Evolutionary conservation across 495 filamentous ascomycete species (phyloP).

Genomic region (Aspergillus ostianus): DNA sequence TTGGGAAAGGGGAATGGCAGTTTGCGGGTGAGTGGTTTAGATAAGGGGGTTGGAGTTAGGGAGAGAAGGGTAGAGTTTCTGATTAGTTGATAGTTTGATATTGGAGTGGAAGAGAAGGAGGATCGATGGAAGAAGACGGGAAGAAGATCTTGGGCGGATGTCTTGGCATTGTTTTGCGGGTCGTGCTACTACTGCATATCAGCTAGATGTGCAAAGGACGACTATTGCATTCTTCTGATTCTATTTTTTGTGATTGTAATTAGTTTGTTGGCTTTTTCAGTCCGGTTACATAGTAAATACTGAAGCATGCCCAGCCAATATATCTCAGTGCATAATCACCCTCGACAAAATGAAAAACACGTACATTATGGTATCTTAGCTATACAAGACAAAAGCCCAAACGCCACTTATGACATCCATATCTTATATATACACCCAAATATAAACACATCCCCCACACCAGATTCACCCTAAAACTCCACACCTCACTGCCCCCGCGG

Average conservation of each 20-base stretch:
- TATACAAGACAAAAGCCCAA: background rate
- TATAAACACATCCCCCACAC: background rate
- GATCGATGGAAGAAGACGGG: background rate
- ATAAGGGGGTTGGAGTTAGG: background rate
- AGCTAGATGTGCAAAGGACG: too few species aligned
- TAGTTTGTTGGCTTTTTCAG: too few species aligned
- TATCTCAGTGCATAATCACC: too few species aligned
- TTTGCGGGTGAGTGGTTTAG: too few species aligned
- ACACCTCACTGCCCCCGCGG: constrained; percentile 27
- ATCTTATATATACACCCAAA: constrained; percentile 1
- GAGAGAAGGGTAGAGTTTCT: background rate
- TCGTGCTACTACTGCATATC: background rate
- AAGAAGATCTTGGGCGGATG: background rate
- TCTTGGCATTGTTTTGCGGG: background rate
- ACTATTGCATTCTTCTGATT: too few species aligned
- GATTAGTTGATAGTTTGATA: too few species aligned
- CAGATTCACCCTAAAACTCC: background rate
- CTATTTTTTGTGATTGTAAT: too few species aligned
- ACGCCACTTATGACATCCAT: background rate
- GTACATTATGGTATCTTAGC: constrained; percentile 1
- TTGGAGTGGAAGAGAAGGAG: background rate
- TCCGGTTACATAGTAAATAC: too few species aligned
- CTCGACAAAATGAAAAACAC: background rate
- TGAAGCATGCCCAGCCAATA: too few species aligned
- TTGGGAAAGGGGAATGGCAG: too few species aligned